Conservation (phyloP, 2,329 filamentous ascomycete genomes). For the Orbilia ellipsospora region DNA sequence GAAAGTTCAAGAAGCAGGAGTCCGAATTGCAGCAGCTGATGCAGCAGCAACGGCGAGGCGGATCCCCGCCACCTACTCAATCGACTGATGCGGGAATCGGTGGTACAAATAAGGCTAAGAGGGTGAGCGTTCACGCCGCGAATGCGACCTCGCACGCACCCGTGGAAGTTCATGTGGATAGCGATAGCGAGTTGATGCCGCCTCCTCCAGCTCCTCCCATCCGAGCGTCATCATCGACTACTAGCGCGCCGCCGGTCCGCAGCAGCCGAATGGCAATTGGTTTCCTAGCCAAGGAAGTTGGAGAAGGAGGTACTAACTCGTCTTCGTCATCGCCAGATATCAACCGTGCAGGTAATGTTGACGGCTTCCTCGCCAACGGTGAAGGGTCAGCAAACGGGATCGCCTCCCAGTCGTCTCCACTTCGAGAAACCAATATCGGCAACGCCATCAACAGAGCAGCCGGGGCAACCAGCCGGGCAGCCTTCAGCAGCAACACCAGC, state of each 20-base stretch:
- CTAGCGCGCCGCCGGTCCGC: slow-evolving; percentile 55
- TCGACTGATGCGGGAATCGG: slow-evolving; percentile 36
- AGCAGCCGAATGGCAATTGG: slow-evolving; percentile 56
- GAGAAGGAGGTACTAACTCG: slow-evolving; percentile 55
- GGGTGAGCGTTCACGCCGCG: slow-evolving; percentile 35
- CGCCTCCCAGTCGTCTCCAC: slow-evolving; percentile 32
- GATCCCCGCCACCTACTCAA: slow-evolving; percentile 37
- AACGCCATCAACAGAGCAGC: slow-evolving; percentile 49
- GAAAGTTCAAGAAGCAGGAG: slow-evolving; percentile 80
- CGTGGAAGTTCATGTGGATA: slow-evolving; percentile 55
- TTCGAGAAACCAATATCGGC: slow-evolving; percentile 54
- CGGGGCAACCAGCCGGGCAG: slow-evolving; percentile 28
- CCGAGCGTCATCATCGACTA: slow-evolving; percentile 46
- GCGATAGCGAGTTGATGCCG: slow-evolving; percentile 53
- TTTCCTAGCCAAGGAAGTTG: slow-evolving; percentile 54
- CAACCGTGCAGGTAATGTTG: slow-evolving; percentile 45
- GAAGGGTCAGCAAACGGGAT: slow-evolving; percentile 10
- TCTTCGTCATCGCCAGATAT: slow-evolving; percentile 53
- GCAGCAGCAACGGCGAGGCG: slow-evolving; percentile 61
- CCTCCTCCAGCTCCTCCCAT: slow-evolving; percentile 48
- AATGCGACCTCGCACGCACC: slow-evolving; percentile 38
- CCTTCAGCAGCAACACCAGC: slow-evolving; percentile 15
- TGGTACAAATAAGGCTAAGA: slow-evolving; percentile 49
- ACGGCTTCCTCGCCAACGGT: slow-evolving; percentile 21
- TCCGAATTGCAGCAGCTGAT: slow-evolving; percentile 70